Base-by-base conservation (phyloP, 2,329 filamentous ascomycete genomes). In the Scedosporium apiospermum region DNA sequence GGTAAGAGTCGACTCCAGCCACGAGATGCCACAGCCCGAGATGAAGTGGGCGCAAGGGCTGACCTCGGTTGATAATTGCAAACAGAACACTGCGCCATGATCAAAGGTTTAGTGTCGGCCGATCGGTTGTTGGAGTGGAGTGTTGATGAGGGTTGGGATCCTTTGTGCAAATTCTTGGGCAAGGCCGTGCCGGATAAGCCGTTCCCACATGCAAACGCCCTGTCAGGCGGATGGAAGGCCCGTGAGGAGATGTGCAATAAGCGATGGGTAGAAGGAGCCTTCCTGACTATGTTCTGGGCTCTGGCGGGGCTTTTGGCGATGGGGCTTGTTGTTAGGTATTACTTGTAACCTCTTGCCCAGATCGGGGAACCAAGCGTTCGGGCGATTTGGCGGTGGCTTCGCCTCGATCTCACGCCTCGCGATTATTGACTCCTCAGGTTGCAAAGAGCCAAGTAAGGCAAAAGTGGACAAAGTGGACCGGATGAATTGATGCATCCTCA, bases 81-180 rank as follows among this genome's bases (percentile, higher is more conserved):
- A 27, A 59, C 30, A 72, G 72, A 73, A 58, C 72, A 74, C 65
- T 67, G 66, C 60, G 66, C 66, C 63, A 71, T 72, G 70, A 68
- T 76, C 21, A 69, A 71, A 10, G 69, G 69, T 9, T 63, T 76
- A 6, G 72, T 60, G 4, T 26, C 58, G 6, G 10, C 42, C 16
- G 60, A 71, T n/a, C 60, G 60, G 16, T 62, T 69, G 62, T 42
- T 75, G 57, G 69, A 73, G 60, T 72, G 69, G 63, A 65, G 68
- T 2, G 68, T 73, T 34, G 68, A 71, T 21, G 70, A 75, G 27
- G 71, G 72, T 57, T 75, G 73, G 74, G 73, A 66, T 18, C 73
- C 73, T 5, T 67, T 76, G 21, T 76, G 74, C 65, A 58, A 68
- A 46, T 76, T 76, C 62, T 66, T 76, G 0, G 72, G 71, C 46